A percentile compares a stretch with the other conserved stretches of the same genome.
Evolutionary conservation across 352 stramenopile species (phyloP).

Genomic region (Phytopythium vexans): DNA sequence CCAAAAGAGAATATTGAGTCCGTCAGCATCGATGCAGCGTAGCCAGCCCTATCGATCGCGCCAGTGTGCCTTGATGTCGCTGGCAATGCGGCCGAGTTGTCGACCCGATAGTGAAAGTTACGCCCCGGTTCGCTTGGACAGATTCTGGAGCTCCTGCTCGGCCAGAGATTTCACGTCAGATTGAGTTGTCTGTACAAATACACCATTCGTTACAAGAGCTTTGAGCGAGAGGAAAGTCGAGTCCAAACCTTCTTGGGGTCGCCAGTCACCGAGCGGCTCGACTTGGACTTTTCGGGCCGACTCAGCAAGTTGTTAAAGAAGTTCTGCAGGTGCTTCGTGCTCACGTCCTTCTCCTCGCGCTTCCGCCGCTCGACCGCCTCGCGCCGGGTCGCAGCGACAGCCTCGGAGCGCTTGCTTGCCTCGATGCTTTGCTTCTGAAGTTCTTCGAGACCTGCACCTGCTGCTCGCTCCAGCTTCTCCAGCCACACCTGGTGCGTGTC

Average conservation of each 20-base stretch:
- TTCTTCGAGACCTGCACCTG: conserved; percentile 70
- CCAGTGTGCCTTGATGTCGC: too few species aligned
- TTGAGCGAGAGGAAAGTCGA: not conserved
- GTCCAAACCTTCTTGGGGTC: conserved; percentile 55
- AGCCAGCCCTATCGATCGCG: too few species aligned
- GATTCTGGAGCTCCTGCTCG: conserved; percentile 52
- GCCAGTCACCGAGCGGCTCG: conserved; percentile 47
- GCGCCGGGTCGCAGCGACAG: conserved; percentile 61
- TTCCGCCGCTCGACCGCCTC: conserved; percentile 69
- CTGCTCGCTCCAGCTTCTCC: conserved; percentile 78
- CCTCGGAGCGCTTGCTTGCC: conserved; percentile 77
- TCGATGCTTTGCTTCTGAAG: conserved; percentile 85
- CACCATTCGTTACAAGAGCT: conserved; percentile 1
- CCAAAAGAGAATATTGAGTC: not conserved
- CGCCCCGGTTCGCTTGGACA: conserved; percentile 31
- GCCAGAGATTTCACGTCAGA: conserved; percentile 49
- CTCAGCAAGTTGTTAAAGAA: conserved; percentile 89
- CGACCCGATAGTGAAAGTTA: conserved; percentile 1
- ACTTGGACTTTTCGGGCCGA: conserved; percentile 79
- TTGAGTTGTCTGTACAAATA: conserved; percentile 53
- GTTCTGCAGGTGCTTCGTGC: conserved; percentile 81
- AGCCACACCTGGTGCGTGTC: conserved; percentile 76
- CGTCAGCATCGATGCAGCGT: too few species aligned
- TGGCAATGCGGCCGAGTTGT: too few species aligned
- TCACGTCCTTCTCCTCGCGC: conserved; percentile 80